Conservation (phyloP, 2,329 filamentous ascomycete species). For the Botrytis pseudocinerea region DNA sequence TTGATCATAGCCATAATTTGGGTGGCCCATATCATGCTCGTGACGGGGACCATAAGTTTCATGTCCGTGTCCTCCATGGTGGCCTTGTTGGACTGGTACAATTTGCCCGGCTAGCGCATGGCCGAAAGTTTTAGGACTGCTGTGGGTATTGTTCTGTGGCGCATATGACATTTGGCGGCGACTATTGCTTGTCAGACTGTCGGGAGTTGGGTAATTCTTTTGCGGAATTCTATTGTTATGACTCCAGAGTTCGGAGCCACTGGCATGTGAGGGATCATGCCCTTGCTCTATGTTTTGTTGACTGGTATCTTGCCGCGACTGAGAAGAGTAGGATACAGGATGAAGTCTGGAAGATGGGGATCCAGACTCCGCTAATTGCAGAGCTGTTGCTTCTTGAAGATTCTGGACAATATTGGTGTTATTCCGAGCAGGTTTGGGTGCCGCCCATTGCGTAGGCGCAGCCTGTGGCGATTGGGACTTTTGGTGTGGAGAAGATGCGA, state of each 20-base stretch:
- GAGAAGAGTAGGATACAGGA: conserved; percentile 17
- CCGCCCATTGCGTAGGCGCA: conserved; percentile 21
- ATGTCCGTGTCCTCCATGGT: conserved; percentile 2
- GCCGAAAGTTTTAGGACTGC: conserved; percentile 5
- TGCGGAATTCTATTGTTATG: conserved; percentile 19
- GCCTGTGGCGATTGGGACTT: conserved; percentile 22
- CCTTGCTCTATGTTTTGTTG: conserved; percentile 15
- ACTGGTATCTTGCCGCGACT: conserved; percentile 11
- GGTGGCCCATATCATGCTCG: not conserved
- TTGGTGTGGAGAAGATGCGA: not conserved
- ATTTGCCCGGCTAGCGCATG: conserved; percentile 11
- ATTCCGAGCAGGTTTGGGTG: conserved; percentile 21
- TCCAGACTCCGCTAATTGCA: conserved; percentile 12
- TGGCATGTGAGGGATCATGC: conserved; percentile 11
- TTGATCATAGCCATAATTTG: conserved; percentile 18
- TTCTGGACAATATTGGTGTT: conserved; percentile 22
- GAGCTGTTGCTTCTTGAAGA: conserved; percentile 16
- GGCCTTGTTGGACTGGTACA: not conserved
- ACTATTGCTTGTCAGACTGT: conserved; percentile 23
- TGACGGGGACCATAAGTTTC: conserved; percentile 17
- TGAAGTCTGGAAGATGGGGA: conserved; percentile 4
- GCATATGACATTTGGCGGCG: conserved; percentile 22
- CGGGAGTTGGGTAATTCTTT: conserved; percentile 22
- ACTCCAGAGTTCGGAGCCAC: conserved; percentile 11
- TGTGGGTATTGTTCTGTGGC: conserved; percentile 13